Evolutionary conservation across 148 eudicot species (phyloP), one percentile per base, ranked within the genome.

Genomic region (Nyssa sinensis): DNA sequence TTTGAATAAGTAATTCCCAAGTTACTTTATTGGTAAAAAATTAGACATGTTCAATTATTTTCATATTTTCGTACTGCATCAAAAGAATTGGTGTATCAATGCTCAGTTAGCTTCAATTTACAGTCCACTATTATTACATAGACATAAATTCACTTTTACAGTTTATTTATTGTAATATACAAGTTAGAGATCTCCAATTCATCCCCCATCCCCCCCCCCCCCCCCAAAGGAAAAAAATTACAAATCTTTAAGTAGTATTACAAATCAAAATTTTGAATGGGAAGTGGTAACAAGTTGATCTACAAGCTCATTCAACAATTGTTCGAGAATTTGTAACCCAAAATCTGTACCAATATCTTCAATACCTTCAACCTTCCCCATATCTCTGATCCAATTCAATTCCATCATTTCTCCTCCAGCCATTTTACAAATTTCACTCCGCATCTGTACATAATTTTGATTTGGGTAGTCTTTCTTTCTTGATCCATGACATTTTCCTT

Each of bases 221-320:
- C n/a, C n/a, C 8, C 7, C 11, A 39, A 39, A 37, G 44, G 10
- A 11, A 39, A 39, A 39, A 3, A 39, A 3, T 0, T 39, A 39
- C 51, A 12, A 44, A 44, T n/a, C n/a, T n/a, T n/a, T n/a, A n/a
- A n/a, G n/a, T n/a, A 44, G 17, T 14, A 44, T 44, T 44, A 44
- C 51, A 44, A 44, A 0, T 1, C 65, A 34, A 34, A 59, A 24
- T 0, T 1, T 34, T 57, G 32, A 44, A 23, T 16, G 28, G 30
- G 60, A 70, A 17, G 64, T 57, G 32, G 53, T 71, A 32, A 55
- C 69, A 55, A 86, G 86, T 66, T 86, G 85, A 79, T 86, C 81
- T 28, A 88, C 75, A n/a, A 88, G 44, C 72, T 91, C 96, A 69
- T 35, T 67, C 58, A 93, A 65, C 82, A 91, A 77, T 12, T 75